Evolutionary conservation across 345 rosid species (phyloP).

Genomic region (Erysimum cheiranthoides): DNA sequence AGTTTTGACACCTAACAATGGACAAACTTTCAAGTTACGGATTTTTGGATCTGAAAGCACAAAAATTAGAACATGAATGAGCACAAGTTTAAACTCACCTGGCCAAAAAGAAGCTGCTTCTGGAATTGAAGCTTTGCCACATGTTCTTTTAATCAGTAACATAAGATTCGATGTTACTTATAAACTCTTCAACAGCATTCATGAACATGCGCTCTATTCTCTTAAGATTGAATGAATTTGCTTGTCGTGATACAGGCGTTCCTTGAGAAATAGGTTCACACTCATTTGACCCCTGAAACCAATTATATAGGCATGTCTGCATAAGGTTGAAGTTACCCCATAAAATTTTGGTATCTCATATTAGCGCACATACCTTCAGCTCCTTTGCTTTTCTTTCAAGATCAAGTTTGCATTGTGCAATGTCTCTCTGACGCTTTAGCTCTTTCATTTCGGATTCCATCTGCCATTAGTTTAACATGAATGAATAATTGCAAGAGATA

Average conservation of each 20-base stretch:
- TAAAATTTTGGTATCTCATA: constrained; percentile 11
- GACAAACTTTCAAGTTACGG: constrained; percentile 18
- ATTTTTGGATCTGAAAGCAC: not conserved
- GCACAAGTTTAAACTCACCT: constrained; percentile 56
- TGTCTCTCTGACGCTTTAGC: constrained; percentile 93
- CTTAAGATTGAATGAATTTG: constrained; percentile 84
- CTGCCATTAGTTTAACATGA: constrained; percentile 51
- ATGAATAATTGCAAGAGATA: not conserved
- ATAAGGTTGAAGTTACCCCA: constrained; percentile 1
- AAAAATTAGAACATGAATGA: not conserved
- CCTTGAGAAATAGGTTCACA: constrained; percentile 68
- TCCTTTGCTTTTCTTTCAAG: constrained; percentile 73
- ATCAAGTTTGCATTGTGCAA: constrained; percentile 79
- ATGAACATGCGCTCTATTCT: constrained; percentile 93
- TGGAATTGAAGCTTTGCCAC: constrained; percentile 97
- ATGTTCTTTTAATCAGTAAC: constrained; percentile 88
- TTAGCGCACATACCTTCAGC: constrained; percentile 62
- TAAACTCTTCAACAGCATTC: constrained; percentile 95
- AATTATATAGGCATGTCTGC: constrained; percentile 19
- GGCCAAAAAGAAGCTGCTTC: constrained; percentile 96
- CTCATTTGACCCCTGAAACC: constrained; percentile 57
- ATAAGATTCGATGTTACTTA: constrained; percentile 77
- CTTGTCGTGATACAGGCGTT: constrained; percentile 59
- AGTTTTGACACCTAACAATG: constrained; percentile 75
- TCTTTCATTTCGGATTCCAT: constrained; percentile 90